phyloP scores from a whole-genome alignment of 2,329 filamentous ascomycete genomes.

The Juglanconis oblonga region DNA sequence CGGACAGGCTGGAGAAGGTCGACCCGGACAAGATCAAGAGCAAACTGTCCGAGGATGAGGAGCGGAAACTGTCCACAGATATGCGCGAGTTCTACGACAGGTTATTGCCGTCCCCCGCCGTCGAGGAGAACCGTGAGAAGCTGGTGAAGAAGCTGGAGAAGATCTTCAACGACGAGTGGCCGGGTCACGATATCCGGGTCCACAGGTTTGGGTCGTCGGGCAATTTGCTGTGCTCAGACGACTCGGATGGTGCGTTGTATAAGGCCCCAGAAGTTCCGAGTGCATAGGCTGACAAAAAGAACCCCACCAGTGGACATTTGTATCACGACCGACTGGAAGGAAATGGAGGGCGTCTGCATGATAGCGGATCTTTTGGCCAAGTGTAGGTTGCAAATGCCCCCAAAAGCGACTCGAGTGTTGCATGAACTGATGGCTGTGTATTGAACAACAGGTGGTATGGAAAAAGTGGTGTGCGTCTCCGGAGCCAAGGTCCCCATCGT shows the following conservation, averaged over 20 bases:
- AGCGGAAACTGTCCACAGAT: constrained; percentile 72
- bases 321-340: constrained; percentile 87
- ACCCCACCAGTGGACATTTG: constrained; percentile 79
- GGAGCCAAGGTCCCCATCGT: constrained; percentile 97
- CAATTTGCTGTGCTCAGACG: constrained; percentile 89
- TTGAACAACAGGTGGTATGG: constrained; percentile 83
- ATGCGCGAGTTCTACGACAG: constrained; percentile 83
- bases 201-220: constrained; percentile 98
- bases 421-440: constrained; percentile 4
- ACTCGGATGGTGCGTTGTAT: constrained; percentile 79
- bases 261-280: background rate
- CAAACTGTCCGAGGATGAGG: constrained; percentile 68
- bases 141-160: constrained; percentile 86
- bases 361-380: constrained; percentile 82
- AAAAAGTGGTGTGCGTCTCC: constrained; percentile 91
- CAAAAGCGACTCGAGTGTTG: background rate
- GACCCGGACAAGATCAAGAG: constrained; percentile 71
- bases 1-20: constrained; percentile 70
- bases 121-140: constrained; percentile 70
- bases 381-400: constrained; percentile 55
- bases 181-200: constrained; percentile 83
- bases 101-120: constrained; percentile 77
- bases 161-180: constrained; percentile 88
- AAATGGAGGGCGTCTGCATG: constrained; percentile 84
- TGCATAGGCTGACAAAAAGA: constrained; percentile 28